Evolutionary conservation across 2,329 filamentous ascomycete species (phyloP), one percentile per base, ranked within the genome.

Genomic region (Pseudopyrenochaeta lycopersici): DNA sequence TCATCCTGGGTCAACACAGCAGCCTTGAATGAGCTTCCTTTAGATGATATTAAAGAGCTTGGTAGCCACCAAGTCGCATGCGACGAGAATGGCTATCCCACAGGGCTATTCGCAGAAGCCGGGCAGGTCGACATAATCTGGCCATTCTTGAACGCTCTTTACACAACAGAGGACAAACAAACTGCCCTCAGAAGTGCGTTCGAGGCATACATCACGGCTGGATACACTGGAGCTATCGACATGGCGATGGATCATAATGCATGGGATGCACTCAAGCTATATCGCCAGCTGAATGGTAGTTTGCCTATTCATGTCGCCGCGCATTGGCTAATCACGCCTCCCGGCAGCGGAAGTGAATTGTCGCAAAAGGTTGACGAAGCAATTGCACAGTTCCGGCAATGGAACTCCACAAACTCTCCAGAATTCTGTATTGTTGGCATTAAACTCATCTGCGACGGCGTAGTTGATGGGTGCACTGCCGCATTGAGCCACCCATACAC

Each of bases 391-490:
- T 73, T 71, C 40, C 56, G 56, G 15, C 54, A 76, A 52, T 80
- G 77, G 67, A 80, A 78, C 60, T 62, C 67, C 3, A 52, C 66
- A 4, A 77, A 73, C 4, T 76, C 71, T 31, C 78, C 78, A 3
- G 75, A 80, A 51, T 80, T 73, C 52, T 74, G 82, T 29, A 66
- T 88, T 7, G 81, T 84, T 0, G 85, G 85, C 12, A 79, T 88
- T 69, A 88, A 88, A 63, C 72, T 88, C 21, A 85, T 88, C 21
- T 83, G 82, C 59, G 85, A 88, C 52, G 85, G 85, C 11, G 83
- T 85, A 44, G 77, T 88, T 30, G 85, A 88, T 56, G 82, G 82
- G 0, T 88, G 85, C 71, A 88, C 85, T 0, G 85, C 85, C 0
- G 83, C 81, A 0, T 67, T 88, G 2, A 77, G 77, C 1, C 79